Evolutionary conservation across 352 stramenopile genomes (phyloP), one percentile per base, ranked within the genome.

Genomic region (Globisporangium yorkense): DNA sequence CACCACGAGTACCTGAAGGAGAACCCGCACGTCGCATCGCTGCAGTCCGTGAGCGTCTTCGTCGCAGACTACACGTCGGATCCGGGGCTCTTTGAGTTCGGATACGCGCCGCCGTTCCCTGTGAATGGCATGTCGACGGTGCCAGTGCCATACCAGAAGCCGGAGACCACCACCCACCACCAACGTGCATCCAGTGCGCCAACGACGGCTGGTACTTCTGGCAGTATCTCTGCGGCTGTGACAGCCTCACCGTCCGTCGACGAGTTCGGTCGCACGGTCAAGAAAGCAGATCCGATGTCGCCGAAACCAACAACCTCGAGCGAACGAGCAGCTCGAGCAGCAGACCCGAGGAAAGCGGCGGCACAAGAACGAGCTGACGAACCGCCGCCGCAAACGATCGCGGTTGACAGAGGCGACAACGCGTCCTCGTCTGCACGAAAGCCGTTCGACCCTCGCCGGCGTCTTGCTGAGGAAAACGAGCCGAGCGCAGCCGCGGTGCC

Each of bases 1-100:
- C 79, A 79, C 50, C 68, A 74, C 27, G 80, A 90, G 51, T 94
- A 94, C 43, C 62, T 85, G 20, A 72, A 80, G 45, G 84, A 94
- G 33, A 88, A 94, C 51, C 84, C 81, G 8, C 70, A 80, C 47
- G 44, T 94, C 15, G 54, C 62, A 0, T 62, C 61, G 12, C 63
- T 94, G 33, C 68, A 80, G 53, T 71, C 67, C 12, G 76, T 89
- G 20, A 70, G 68, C 16, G 51, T 56, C n/a, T 78, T 75, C 44
- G 59, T 85, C 12, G 73, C 61, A 1, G 75, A 87, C 47, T 71
- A 70, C 50, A 71, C 62, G 15, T 61, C 60, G 12, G 80, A 89
- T 9, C 59, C 61, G 4, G 74, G 81, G 5, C 65, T 90, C 3
- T 94, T 87, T 51, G 67, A 59, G 18, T 89, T 74, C 49, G 84